phyloP scores from a whole-genome alignment of 1,284 basidiomycete genomes.

The Trametes versicolor region DNA sequence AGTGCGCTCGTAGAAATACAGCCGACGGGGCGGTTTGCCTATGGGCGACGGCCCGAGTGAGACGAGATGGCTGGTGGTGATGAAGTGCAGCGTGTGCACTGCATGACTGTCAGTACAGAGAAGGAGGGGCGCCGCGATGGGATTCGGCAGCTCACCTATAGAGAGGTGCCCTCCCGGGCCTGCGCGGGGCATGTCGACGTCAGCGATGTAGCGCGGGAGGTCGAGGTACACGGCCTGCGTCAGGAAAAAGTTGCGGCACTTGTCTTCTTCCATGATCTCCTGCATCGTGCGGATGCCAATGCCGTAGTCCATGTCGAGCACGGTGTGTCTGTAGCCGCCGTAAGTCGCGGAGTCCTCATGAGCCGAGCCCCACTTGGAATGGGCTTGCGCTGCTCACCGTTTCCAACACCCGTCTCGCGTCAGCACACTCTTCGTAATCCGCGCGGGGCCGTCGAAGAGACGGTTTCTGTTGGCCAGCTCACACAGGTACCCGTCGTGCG shows the following conservation, averaged over 20 bases:
- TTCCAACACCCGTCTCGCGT: background rate
- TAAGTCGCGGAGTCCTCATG: no score
- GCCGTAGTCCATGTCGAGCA: conserved; percentile 14
- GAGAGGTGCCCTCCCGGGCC: background rate
- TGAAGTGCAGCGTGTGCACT: conserved; percentile 5
- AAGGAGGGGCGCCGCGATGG: background rate
- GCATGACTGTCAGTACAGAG: background rate
- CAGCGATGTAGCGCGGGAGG: conserved; percentile 4
- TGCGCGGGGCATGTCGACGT: background rate
- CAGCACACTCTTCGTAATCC: background rate
- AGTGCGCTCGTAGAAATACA: conserved; percentile 12
- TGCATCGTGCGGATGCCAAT: background rate
- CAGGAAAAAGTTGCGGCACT: conserved; percentile 17
- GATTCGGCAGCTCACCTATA: background rate
- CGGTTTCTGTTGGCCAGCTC: background rate
- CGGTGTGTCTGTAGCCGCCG: conserved; percentile 1
- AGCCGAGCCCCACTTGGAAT: background rate
- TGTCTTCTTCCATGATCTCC: background rate
- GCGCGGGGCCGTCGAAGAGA: background rate
- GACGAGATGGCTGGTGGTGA: conserved; percentile 14
- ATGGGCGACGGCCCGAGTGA: background rate
- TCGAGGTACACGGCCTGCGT: conserved; percentile 11
- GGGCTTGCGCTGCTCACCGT: background rate
- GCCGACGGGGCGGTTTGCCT: conserved; percentile 2
- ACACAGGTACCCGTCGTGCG: background rate